Conservation (phyloP, 2,329 filamentous ascomycete species). For the Aspergillus alliaceus region DNA sequence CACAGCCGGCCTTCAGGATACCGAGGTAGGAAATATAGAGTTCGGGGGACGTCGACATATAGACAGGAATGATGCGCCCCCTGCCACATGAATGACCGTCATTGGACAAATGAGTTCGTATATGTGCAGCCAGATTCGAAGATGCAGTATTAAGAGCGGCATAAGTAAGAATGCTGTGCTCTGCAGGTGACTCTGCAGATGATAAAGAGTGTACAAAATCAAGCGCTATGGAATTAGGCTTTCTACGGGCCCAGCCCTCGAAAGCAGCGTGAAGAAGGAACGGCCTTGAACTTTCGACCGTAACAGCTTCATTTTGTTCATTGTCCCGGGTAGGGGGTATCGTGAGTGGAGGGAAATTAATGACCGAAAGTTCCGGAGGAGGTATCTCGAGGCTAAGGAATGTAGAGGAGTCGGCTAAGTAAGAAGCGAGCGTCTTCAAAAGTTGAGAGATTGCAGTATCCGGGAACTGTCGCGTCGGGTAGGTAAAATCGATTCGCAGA, state of each 20-base stretch:
- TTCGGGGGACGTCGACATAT: slow-evolving; percentile 35
- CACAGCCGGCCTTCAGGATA: slow-evolving; percentile 36
- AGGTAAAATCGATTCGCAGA: slow-evolving; percentile 19
- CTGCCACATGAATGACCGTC: neutral
- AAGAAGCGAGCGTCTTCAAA: slow-evolving; percentile 15
- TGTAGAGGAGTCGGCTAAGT: slow-evolving; percentile 15
- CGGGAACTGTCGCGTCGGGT: slow-evolving; percentile 19
- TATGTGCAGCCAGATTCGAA: slow-evolving; percentile 19
- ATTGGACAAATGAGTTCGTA: slow-evolving; percentile 14
- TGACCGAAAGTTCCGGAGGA: slow-evolving; percentile 19
- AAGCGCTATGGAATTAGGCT: slow-evolving; percentile 24
- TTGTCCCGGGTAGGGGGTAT: slow-evolving; percentile 18
- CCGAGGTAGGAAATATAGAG: slow-evolving; percentile 41
- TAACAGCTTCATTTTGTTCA: slow-evolving; percentile 4
- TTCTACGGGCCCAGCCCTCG: slow-evolving; percentile 24
- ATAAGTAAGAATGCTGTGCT: slow-evolving; percentile 28
- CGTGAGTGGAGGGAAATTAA: slow-evolving; percentile 28
- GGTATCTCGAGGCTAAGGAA: slow-evolving; percentile 2
- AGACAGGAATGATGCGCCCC: slow-evolving; percentile 27
- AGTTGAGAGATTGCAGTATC: slow-evolving; percentile 20
- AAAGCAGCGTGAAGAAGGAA: slow-evolving; percentile 28
- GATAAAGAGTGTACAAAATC: slow-evolving; percentile 28
- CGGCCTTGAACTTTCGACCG: neutral
- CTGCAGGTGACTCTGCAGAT: slow-evolving; percentile 12
- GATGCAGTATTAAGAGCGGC: slow-evolving; percentile 23